These are phyloP conservation scores for Monosporascus sp. DNA, from an alignment of 2,329 filamentous ascomycete genomes.

Conservation along the genomic window DNA sequence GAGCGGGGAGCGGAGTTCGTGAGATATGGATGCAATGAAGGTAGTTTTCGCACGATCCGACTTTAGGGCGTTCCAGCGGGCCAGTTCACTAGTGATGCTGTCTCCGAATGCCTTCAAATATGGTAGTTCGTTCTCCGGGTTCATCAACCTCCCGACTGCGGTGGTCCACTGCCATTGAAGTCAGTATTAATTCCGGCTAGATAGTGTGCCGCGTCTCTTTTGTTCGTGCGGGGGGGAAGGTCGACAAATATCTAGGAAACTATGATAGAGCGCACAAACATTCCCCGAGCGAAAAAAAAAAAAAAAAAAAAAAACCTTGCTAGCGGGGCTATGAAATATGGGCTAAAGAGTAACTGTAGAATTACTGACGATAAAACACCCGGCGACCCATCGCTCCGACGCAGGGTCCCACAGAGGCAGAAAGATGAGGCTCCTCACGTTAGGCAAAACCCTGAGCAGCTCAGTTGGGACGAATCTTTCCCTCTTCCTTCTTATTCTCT, in stretches of 20 bases:
- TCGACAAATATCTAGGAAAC: too few species aligned
- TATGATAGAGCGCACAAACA: too few species aligned
- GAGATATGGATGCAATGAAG: constrained; percentile 56
- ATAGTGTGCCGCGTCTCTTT: too few species aligned
- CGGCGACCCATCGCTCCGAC: constrained; percentile 29
- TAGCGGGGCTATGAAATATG: too few species aligned
- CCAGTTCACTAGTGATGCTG: constrained; percentile 51
- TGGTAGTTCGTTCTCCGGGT: constrained; percentile 30
- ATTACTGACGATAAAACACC: constrained; percentile 23
- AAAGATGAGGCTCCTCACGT: constrained; percentile 30
- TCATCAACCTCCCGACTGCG: constrained; percentile 29
- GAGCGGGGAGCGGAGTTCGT: constrained; percentile 51
- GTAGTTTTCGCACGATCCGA: constrained; percentile 51
- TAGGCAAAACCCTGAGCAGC: constrained; percentile 28
- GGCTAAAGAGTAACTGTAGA: too few species aligned
- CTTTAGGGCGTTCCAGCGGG: constrained; percentile 47
- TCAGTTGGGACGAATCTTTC: constrained; percentile 19
- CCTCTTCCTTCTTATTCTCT: constrained; percentile 6
- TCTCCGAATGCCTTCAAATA: constrained; percentile 38
- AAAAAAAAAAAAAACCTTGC: too few species aligned
- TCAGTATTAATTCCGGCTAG: too few species aligned
- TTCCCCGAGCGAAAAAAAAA: too few species aligned
- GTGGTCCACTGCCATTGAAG: constrained; percentile 22
- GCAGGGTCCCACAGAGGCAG: constrained; percentile 31
- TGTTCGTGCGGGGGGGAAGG: too few species aligned